Evolutionary conservation across 2,329 filamentous ascomycete genomes (phyloP).

Genomic region (Podosphaera leucotricha): DNA sequence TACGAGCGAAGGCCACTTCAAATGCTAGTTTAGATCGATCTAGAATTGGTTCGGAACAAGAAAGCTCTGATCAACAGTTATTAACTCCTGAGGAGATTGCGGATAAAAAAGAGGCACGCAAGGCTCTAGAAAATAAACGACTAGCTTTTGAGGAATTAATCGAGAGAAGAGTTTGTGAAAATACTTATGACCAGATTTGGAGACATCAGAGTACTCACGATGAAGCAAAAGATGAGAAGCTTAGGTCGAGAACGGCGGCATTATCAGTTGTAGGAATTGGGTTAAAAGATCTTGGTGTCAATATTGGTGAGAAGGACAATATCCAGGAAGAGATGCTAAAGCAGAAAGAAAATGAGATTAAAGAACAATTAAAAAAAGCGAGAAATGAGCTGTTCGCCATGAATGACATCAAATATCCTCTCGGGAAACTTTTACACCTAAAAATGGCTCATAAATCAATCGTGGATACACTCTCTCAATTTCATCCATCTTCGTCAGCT

Average conservation of each 20-base stretch:
- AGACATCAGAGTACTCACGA: slow-evolving; percentile 79
- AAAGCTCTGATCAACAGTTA: slow-evolving; percentile 50
- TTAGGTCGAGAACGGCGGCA: slow-evolving; percentile 82
- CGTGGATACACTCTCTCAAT: slow-evolving; percentile 55
- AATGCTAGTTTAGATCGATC: slow-evolving; percentile 28
- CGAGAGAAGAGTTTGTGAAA: slow-evolving; percentile 64
- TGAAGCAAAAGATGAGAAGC: slow-evolving; percentile 80
- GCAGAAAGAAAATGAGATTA: slow-evolving; percentile 42
- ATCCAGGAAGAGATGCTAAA: slow-evolving; percentile 31
- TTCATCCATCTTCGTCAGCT: slow-evolving; percentile 62
- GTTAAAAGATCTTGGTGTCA: slow-evolving; percentile 59
- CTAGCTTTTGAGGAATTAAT: slow-evolving; percentile 69
- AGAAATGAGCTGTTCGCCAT: slow-evolving; percentile 51
- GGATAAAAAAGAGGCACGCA: slow-evolving; percentile 54
- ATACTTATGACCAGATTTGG: slow-evolving; percentile 72
- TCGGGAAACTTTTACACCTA: slow-evolving; percentile 76
- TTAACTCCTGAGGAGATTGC: slow-evolving; percentile 69
- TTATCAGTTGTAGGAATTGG: slow-evolving; percentile 80
- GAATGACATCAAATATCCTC: slow-evolving; percentile 66
- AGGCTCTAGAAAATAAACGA: slow-evolving; percentile 54
- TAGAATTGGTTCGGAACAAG: slow-evolving; percentile 18
- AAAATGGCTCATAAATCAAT: slow-evolving; percentile 83
- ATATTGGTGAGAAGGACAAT: slow-evolving; percentile 32
- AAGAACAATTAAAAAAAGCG: slow-evolving; percentile 47
- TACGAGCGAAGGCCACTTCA: slow-evolving; percentile 31